phyloP scores from a whole-genome alignment of 441 rosid genomes.

The Metrosideros polymorpha region DNA sequence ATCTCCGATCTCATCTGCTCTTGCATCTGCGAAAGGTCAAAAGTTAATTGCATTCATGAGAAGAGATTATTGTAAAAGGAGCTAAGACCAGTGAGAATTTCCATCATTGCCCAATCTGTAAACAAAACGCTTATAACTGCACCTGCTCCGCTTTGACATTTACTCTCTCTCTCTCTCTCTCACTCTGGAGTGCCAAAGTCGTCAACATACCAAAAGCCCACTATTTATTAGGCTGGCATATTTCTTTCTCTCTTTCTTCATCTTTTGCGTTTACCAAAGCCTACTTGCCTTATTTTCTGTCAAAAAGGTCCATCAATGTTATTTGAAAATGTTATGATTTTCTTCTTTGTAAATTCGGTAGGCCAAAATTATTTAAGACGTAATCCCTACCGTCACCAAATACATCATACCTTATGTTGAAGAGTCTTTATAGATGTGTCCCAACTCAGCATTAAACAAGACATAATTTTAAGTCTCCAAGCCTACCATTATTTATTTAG shows the following conservation, averaged over 20 bases:
- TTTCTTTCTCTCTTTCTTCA: not conserved
- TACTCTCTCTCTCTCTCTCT: not conserved
- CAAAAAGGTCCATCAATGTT: not conserved
- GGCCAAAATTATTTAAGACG: not conserved
- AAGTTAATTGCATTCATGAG: not conserved
- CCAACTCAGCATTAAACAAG: too few species aligned
- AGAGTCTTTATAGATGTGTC: too few species aligned
- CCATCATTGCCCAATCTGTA: slow-evolving; percentile 23
- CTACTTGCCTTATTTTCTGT: not conserved
- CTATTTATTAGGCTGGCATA: not conserved
- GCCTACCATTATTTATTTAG: too few species aligned
- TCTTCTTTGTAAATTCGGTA: not conserved
- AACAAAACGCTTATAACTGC: slow-evolving; percentile 10
- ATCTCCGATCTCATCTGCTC: not conserved
- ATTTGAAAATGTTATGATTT: not conserved
- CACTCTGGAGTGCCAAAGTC: not conserved
- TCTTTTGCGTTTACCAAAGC: not conserved
- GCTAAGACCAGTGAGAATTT: slow-evolving; percentile 12
- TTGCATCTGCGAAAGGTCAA: not conserved
- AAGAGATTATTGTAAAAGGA: not conserved
- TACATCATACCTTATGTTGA: too few species aligned
- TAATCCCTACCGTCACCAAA: too few species aligned
- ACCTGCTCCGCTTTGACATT: slow-evolving; percentile 76
- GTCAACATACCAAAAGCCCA: not conserved
- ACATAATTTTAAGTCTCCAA: too few species aligned